phyloP scores from a whole-genome alignment of 2,329 filamentous ascomycete genomes.

The Pseudocercospora macadamiae region DNA sequence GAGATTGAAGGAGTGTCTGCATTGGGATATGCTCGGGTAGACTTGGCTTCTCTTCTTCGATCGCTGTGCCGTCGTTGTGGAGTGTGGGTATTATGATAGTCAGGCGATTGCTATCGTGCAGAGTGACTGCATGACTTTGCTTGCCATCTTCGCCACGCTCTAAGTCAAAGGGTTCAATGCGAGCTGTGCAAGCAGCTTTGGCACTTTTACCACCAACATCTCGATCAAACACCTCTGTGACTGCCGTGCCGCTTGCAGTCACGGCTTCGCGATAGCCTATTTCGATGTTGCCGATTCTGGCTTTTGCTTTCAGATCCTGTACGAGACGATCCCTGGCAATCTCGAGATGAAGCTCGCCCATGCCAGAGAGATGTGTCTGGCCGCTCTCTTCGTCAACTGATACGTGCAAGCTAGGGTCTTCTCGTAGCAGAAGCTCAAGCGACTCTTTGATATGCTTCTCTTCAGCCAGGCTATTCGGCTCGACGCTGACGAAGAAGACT shows the following conservation, averaged over 20 bases:
- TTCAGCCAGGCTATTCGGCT: constrained; percentile 75
- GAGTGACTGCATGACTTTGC: constrained; percentile 45
- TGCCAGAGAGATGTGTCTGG: constrained; percentile 89
- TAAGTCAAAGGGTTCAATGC: constrained; percentile 51
- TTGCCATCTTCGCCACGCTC: constrained; percentile 22
- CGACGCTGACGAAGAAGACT: constrained; percentile 94
- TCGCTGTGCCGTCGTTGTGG: constrained; percentile 43
- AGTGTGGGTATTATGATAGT: constrained; percentile 59
- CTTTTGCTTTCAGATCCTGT: constrained; percentile 86
- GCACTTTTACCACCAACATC: constrained; percentile 78
- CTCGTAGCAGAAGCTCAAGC: constrained; percentile 76
- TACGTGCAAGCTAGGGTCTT: constrained; percentile 90
- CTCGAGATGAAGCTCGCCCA: constrained; percentile 95
- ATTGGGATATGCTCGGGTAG: constrained; percentile 59
- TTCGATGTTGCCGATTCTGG: constrained; percentile 82
- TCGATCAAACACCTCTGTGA: constrained; percentile 72
- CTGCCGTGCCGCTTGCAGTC: constrained; percentile 56
- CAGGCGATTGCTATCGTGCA: constrained; percentile 71
- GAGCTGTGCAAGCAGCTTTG: constrained; percentile 73
- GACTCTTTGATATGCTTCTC: constrained; percentile 78
- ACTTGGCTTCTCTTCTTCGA: constrained; percentile 48
- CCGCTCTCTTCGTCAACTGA: constrained; percentile 85
- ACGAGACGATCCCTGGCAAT: constrained; percentile 87
- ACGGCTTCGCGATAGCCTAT: constrained; percentile 93
- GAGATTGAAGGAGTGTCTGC: constrained; percentile 53